Evolutionary conservation across 2,329 filamentous ascomycete species (phyloP).

Genomic region (Trichoderma pleuroti): DNA sequence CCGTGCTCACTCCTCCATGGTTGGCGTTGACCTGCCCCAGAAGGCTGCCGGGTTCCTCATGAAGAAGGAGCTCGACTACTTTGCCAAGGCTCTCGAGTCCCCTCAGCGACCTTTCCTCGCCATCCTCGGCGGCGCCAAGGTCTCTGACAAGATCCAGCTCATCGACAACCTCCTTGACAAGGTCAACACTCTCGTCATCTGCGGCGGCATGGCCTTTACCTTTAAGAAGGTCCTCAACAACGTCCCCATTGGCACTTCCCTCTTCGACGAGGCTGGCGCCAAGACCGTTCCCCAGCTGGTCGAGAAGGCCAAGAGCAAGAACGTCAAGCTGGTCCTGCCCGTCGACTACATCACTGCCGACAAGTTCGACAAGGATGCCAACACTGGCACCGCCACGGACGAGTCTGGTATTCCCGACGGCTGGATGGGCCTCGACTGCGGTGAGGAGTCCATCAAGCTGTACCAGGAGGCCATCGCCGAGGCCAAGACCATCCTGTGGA

Average conservation of each 20-base stretch:
- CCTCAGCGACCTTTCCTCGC: constrained; percentile 95
- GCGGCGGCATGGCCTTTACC: constrained; percentile 97
- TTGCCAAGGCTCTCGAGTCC: constrained; percentile 90
- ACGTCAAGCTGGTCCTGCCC: constrained; percentile 90
- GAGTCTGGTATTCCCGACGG: constrained; percentile 88
- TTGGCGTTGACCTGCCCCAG: constrained; percentile 90
- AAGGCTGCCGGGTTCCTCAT: constrained; percentile 98
- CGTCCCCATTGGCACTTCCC: constrained; percentile 82
- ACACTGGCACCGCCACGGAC: constrained; percentile 78
- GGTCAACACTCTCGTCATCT: constrained; percentile 94
- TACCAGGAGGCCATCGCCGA: constrained; percentile 85
- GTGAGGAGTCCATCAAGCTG: constrained; percentile 79
- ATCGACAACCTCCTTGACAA: constrained; percentile 99
- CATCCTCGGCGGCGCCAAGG: constrained; percentile 96
- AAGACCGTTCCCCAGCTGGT: constrained; percentile 86
- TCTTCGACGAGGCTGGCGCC: constrained; percentile 91
- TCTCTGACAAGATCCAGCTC: constrained; percentile 98
- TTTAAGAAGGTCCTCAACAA: constrained; percentile 98
- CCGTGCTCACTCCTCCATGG: constrained; percentile 98
- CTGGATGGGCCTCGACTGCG: constrained; percentile 97
- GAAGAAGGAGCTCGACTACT: constrained; percentile 99
- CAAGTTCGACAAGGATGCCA: constrained; percentile 85
- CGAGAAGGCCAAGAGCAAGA: constrained; percentile 94
- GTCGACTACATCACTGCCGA: constrained; percentile 95
- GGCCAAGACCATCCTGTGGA: constrained; percentile 97